Conservation (phyloP, 139 green algal species). For the Micromonas commoda region DNA sequence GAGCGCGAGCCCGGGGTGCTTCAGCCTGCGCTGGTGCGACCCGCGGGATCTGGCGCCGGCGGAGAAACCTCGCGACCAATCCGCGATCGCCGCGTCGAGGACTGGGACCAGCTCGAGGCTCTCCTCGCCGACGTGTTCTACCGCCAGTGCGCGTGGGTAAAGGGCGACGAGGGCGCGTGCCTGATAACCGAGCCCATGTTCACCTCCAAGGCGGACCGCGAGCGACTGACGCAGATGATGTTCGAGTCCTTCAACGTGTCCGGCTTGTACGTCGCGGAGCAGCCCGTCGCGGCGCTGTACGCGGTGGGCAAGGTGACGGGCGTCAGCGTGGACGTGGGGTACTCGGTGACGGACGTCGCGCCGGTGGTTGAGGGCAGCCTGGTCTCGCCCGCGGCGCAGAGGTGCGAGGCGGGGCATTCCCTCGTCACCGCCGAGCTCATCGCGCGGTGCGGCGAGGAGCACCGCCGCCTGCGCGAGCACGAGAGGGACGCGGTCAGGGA, state of each 20-base stretch:
- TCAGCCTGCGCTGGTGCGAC: neutral
- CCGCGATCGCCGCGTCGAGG: neutral
- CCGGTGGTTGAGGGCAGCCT: neutral
- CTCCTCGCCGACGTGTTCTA: neutral
- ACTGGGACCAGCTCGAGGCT: neutral
- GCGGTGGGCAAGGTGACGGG: constrained; percentile 42
- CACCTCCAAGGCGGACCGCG: constrained; percentile 20
- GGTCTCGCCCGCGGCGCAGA: neutral
- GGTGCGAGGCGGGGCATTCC: neutral
- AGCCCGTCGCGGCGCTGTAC: constrained; percentile 46
- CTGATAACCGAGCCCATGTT: neutral
- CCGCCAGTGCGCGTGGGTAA: neutral
- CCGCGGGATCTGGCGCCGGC: neutral
- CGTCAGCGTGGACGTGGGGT: constrained; percentile 1
- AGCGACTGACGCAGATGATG: constrained; percentile 55
- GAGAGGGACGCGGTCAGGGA: neutral
- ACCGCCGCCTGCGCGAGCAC: neutral
- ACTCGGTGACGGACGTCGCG: neutral
- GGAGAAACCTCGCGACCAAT: neutral
- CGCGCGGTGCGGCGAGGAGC: neutral
- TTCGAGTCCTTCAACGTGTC: constrained; percentile 56
- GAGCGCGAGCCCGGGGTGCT: neutral
- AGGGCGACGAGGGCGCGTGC: neutral
- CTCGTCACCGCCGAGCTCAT: too few species aligned
- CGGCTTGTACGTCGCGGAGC: constrained; percentile 46